These are phyloP conservation scores for Cucumis sativus DNA, from an alignment of 306 rosid species.

Conservation along the genomic window Cucumber_9930_V3 NC_026661.2:17491501-17492000, in stretches of 20 bases:
- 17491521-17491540: not conserved
- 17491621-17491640: not conserved
- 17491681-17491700: not conserved
- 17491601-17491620: not conserved
- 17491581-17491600: not conserved
- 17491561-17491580: not conserved
- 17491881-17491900: constrained; percentile 85
- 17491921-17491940: constrained; percentile 38
- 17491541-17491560: not conserved
- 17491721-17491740: not conserved
- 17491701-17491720: not conserved
- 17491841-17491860: constrained; percentile 64
- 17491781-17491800: constrained; percentile 41
- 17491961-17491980: constrained; percentile 79
- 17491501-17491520: constrained; percentile 7
- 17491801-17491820: constrained; percentile 18
- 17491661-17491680: not conserved
- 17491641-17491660: too few relatives aligned
- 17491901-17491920: constrained; percentile 75
- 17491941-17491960: constrained; percentile 69
- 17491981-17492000: constrained; percentile 43
- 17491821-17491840: constrained; percentile 15
- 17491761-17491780: constrained; percentile 41
- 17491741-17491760: constrained; percentile 11
- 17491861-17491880: constrained; percentile 76